Conservation (phyloP, 2,329 filamentous ascomycete genomes). For the Thermothelomyces thermophilus region DNA sequence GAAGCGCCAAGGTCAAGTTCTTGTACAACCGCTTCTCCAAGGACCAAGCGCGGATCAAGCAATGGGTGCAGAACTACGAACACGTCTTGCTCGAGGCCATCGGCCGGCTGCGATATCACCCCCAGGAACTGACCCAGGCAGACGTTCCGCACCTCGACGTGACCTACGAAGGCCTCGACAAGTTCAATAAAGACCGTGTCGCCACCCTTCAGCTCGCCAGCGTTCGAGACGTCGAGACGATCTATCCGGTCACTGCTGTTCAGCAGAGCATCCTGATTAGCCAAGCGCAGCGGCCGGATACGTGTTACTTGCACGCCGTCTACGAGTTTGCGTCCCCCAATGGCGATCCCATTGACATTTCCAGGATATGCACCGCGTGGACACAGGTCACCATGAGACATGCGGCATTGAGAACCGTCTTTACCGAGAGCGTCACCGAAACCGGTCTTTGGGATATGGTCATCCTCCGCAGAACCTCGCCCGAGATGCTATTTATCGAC, state of each 20-base stretch:
- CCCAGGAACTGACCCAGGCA: slow-evolving; percentile 43
- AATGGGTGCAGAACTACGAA: slow-evolving; percentile 45
- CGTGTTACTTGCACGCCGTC: slow-evolving; percentile 40
- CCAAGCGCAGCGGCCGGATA: slow-evolving; percentile 36
- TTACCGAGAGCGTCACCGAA: slow-evolving; percentile 44
- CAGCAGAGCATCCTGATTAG: slow-evolving; percentile 46
- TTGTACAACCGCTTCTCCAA: slow-evolving; percentile 38
- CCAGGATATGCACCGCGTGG: slow-evolving; percentile 44
- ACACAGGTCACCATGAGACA: slow-evolving; percentile 41
- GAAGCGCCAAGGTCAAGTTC: slow-evolving; percentile 40
- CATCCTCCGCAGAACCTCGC: slow-evolving; percentile 41
- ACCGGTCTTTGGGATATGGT: slow-evolving; percentile 46
- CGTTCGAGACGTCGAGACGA: slow-evolving; percentile 41
- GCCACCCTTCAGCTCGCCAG: slow-evolving; percentile 35
- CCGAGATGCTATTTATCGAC: slow-evolving; percentile 49
- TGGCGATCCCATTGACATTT: slow-evolving; percentile 36
- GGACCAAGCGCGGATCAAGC: slow-evolving; percentile 37
- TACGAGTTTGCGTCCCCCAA: slow-evolving; percentile 40
- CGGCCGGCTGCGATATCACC: slow-evolving; percentile 34
- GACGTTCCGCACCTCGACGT: slow-evolving; percentile 44
- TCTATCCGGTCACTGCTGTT: slow-evolving; percentile 41
- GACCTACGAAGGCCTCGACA: slow-evolving; percentile 40
- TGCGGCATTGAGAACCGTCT: slow-evolving; percentile 43
- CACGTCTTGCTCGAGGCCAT: slow-evolving; percentile 40
- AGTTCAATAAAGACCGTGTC: slow-evolving; percentile 38